These are phyloP conservation scores for Kwoniella botswanensis DNA, from an alignment of 768 basidiomycete species.

Conservation along the genomic window DNA sequence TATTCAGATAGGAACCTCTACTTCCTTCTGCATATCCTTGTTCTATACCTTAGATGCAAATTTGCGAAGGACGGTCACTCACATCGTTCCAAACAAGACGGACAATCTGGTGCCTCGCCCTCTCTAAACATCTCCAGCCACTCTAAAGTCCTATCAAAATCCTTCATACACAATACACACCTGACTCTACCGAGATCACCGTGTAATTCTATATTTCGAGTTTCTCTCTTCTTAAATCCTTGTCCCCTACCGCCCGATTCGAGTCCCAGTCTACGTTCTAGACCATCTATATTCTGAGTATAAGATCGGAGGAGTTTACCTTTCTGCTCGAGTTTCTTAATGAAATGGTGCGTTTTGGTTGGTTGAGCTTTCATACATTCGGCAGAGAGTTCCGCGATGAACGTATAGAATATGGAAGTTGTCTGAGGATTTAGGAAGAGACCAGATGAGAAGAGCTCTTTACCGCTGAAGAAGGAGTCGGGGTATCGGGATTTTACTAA, in stretches of 20 bases:
- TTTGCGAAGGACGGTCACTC: conserved; percentile 57
- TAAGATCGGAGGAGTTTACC: conserved; percentile 86
- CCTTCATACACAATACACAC: conserved; percentile 80
- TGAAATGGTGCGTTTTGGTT: conserved; percentile 84
- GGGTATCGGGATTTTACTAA: conserved; percentile 86
- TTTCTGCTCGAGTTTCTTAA: conserved; percentile 80
- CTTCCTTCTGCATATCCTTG: no score
- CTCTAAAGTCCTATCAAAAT: conserved; percentile 71
- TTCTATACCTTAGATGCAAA: no score
- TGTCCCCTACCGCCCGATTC: conserved; percentile 68
- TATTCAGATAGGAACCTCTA: background rate
- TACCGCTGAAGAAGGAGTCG: conserved; percentile 81
- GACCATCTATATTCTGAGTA: conserved; percentile 97
- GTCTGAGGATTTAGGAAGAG: conserved; percentile 85
- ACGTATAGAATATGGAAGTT: conserved; percentile 88
- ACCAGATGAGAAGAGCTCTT: conserved; percentile 92
- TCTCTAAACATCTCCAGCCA: conserved; percentile 69
- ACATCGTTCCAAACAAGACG: conserved; percentile 83
- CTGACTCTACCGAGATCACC: conserved; percentile 91
- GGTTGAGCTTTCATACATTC: conserved; percentile 70
- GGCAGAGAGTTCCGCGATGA: conserved; percentile 87
- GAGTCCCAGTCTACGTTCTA: conserved; percentile 82
- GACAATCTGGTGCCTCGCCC: conserved; percentile 81
- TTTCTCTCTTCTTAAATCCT: conserved; percentile 71
- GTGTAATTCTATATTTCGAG: conserved; percentile 89